Base-by-base conservation (phyloP, 805 yeast species). In the Yarrowia sp. region DNA sequence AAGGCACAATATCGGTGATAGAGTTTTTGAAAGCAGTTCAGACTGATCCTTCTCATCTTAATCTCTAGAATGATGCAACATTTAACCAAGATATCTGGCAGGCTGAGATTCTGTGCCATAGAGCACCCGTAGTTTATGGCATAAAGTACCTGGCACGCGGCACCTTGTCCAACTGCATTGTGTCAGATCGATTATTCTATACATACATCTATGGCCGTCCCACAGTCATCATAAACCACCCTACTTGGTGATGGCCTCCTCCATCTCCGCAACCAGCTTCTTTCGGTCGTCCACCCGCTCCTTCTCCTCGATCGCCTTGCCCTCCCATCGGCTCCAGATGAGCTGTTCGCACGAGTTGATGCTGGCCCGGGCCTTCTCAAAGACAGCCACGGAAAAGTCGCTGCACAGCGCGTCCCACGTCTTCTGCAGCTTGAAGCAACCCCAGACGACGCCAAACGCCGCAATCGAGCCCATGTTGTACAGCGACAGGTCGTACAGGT, bases 391-490 rank as follows among this genome's bases (percentile, higher is more conserved):
- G 9, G 62, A 64, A 62, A 72, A 76, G 33, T 39, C 56, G 12
- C 47, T 33, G 9, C 68, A 63, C 6, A 70, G 67, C 14, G 63
- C 65, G 39, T 64, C 64, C 78, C 78, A 76, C 18, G 62, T 36
- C 32, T 64, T 66, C 60, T 76, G 77, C 38, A 76, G 70, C 12
- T 68, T 64, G n/a, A 69, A 65, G 35, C 72, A 66, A 2, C 79
- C 79, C 25, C 69, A 64, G 1, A 72, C 75, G 3, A 67, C 21
- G 1, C 79, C 79, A 4, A 76, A 68, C 4, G 68, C 69, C 0
- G 75, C 72, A 12, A 76, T 61, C 1, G 75, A 72, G 2, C 69
- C 73, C 74, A 74, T 73, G 16, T 74, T 63, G 62, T 69, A 74
- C 61, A 67, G 63, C 1, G 73, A 62, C 53, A 66, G 69, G 31